Evolutionary conservation across 2,329 filamentous ascomycete species (phyloP), one percentile per base, ranked within the genome.

Genomic region (Colletotrichum cereale): DNA sequence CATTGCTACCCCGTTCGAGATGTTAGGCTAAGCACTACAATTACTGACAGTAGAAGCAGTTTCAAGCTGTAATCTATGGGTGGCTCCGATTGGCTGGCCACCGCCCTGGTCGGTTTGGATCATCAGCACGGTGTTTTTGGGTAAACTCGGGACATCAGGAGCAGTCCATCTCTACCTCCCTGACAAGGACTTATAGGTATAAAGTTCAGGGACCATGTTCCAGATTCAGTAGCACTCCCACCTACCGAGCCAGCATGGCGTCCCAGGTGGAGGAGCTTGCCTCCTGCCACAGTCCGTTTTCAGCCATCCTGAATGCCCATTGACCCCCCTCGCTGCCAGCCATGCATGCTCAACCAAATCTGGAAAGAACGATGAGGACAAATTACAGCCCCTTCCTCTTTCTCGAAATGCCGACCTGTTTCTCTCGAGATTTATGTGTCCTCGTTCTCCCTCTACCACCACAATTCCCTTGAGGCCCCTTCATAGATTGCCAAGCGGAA

Each of bases 101-200:
- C 10, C 31, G n/a, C 47, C 47, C 29, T 36, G n/a, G 29, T 31
- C n/a, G 16, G 24, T 34, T n/a, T 50, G 34, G 48, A 57, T 38
- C 57, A 48, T 24, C 36, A 18, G 34, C 31, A 12, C 16, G 38
- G 42, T 8, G 56, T 21, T 38, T 58, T 71, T 57, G 67, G 67
- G 61, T 67, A 52, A 62, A 67, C 67, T 57, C 40, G 7, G 64
- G 67, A 71, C 67, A 67, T 50, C 64, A 67, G 18, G 16, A 14
- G 24, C 48, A 50, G 50, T 8, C n/a, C 31, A 34, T n/a, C 67
- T 62, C 38, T 62, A 56, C 34, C 44, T 16, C 53, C 7, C 42
- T 40, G 34, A 18, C 34, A 44, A 50, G 36, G 14, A 55, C 3
- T 31, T 11, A 8, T 48, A 56, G 38, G 26, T 24, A 34, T 29